Base-by-base conservation (phyloP, 768 basidiomycete species). In the Boletus rubroflammeus region DNA sequence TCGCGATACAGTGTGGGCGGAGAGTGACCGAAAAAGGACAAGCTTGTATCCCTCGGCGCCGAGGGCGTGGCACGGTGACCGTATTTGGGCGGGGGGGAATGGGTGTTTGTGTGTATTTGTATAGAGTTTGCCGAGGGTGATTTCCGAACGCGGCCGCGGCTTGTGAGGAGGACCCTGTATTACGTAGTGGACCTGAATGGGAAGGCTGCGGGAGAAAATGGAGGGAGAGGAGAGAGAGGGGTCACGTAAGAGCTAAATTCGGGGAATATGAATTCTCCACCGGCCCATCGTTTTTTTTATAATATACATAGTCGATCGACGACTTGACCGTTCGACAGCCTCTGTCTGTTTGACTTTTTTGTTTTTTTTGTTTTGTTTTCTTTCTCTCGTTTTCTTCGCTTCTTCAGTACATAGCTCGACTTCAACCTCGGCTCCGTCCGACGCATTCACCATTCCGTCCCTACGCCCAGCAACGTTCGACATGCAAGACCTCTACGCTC, bases 401-500 rank as follows among this genome's bases (percentile, higher is more conserved):
- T 60, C 61, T 64, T 55, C 53, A 56, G 64, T 64, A 65, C 64
- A 68, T 68, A 69, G 63, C 67, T 63, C 65, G 50, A 17, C 45
- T 49, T 38, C 26, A 38, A 28, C 11, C 32, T 38, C 63, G 57
- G 57, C 57, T 36, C 58, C 57, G 49, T 65, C 71, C 55, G 53
- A 74, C 65, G 59, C 61, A 51, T 63, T 63, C 71, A 64, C 63
- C 69, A 65, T 66, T 71, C 71, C 68, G 69, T 73, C 72, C 67
- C 70, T 72, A 67, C 69, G 68, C 70, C 69, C 73, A 39, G 71
- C 72, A 59, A 69, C 73, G 64, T 71, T 69, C 67, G 68, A 70
- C 73, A 76, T 73, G 72, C 75, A 77, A 61, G 76, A 77, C 72
- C 72, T 78, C 74, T 78, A 73, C 67, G 74, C 76, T 66, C 69